phyloP scores from a whole-genome alignment of 495 filamentous ascomycete genomes.

The Aspergillus cavernicola region DNA sequence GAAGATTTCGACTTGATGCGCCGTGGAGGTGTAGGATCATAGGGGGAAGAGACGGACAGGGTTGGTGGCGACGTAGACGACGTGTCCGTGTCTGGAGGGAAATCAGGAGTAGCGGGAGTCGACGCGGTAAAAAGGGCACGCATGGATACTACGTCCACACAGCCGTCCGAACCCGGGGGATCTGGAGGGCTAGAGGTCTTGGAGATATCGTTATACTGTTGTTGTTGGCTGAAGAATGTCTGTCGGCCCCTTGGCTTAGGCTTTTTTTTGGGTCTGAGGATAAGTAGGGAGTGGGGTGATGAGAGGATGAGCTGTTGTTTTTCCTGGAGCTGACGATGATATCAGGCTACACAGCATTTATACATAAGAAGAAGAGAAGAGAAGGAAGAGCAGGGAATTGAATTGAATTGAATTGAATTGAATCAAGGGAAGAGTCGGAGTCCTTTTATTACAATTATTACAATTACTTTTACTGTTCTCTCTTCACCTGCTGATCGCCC shows the following conservation, averaged over 20 bases:
- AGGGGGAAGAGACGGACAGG: constrained; percentile 31
- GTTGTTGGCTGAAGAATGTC: constrained; percentile 2
- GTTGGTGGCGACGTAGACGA: constrained; percentile 24
- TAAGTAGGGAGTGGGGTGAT: constrained; percentile 4
- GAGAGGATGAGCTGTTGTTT: constrained; percentile 8
- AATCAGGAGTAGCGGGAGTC: constrained; percentile 27
- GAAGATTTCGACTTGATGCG: constrained; percentile 44
- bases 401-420: background rate
- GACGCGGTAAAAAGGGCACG: constrained; percentile 39
- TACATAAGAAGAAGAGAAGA: background rate
- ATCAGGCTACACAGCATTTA: too few species aligned
- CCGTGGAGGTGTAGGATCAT: constrained; percentile 26
- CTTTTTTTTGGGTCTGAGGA: too few species aligned
- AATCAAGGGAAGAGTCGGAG: background rate
- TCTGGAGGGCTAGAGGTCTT: constrained; percentile 7
- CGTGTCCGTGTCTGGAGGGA: constrained; percentile 27
- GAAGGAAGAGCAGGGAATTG: background rate
- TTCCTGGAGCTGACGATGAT: background rate
- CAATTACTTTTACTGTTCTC: too few species aligned
- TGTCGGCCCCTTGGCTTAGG: background rate
- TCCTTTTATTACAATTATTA: background rate
- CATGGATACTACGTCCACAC: constrained; percentile 36
- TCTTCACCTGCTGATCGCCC: constrained; percentile 3
- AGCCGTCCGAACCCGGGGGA: constrained; percentile 15
- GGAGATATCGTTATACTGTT: background rate